Conservation (phyloP, 2,329 filamentous ascomycete species). For the Paracoccidioides lutzii region DNA sequence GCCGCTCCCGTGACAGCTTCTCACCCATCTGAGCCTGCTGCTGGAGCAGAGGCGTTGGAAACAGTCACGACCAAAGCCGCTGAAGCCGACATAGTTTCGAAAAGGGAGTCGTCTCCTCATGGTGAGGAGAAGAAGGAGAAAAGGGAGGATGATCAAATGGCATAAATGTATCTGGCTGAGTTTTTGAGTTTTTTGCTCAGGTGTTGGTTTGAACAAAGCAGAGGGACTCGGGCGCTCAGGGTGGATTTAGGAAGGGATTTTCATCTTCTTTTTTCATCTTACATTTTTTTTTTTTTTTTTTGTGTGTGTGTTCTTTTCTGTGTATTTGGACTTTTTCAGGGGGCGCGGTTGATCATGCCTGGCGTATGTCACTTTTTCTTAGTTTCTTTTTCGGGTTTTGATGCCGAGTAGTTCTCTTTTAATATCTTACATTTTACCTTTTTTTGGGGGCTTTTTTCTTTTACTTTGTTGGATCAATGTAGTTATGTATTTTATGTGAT, state of each 20-base stretch:
- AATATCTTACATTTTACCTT: not conserved
- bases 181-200: not conserved
- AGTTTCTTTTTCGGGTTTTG: too few species aligned
- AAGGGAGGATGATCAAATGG: not conserved
- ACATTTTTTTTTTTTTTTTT: not conserved
- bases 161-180: not conserved
- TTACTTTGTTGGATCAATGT: not conserved
- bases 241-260: not conserved
- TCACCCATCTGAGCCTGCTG: conserved; percentile 6
- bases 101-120: conserved; percentile 16
- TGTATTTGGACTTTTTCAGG: not conserved
- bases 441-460: not conserved
- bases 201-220: not conserved
- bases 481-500: not conserved
- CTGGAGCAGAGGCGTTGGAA: conserved; percentile 9
- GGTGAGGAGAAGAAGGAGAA: conserved; percentile 15
- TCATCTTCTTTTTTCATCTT: not conserved
- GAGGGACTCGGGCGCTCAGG: not conserved
- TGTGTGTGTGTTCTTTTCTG: not conserved
- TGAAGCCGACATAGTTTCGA: conserved; percentile 8
- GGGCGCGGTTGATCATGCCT: not conserved
- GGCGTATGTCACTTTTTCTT: not conserved
- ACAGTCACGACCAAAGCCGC: not conserved
- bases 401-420: not conserved
- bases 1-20: not conserved